phyloP scores from a whole-genome alignment of 2,329 filamentous ascomycete species.

The Tolypocladium cylindrosporum region DNA sequence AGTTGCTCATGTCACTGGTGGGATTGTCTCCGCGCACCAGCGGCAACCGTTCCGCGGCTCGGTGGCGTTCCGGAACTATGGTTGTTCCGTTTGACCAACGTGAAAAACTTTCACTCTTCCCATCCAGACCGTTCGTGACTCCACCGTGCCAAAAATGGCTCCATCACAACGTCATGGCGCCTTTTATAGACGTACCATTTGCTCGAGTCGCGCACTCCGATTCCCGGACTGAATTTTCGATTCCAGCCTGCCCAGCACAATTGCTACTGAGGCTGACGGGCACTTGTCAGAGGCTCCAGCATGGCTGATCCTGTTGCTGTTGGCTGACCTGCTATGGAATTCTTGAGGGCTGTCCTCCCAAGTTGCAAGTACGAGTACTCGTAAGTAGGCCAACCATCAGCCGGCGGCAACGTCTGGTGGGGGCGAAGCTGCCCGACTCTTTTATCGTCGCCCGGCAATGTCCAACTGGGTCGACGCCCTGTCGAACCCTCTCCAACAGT shows the following conservation, averaged over 20 bases:
- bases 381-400: neutral
- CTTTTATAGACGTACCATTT: neutral
- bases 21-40: neutral
- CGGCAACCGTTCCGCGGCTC: neutral
- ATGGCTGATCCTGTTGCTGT: too few species aligned
- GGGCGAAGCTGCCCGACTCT: neutral
- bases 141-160: neutral
- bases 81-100: neutral
- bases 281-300: too few species aligned
- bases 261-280: too few species aligned
- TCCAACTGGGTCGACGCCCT: neutral
- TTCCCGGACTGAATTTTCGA: too few species aligned
- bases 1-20: neutral
- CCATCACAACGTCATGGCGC: neutral
- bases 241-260: neutral
- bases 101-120: neutral
- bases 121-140: neutral
- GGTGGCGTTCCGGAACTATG: neutral
- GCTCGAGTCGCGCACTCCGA: neutral
- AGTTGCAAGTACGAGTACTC: too few species aligned
- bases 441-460: neutral
- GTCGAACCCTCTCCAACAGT: neutral
- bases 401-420: neutral
- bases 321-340: neutral
- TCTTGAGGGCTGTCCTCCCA: neutral